A percentile compares a stretch with the other conserved stretches of the same genome.
phyloP scores from a whole-genome alignment of 2,329 filamentous ascomycete species.

The Tolypocladium capitatum region DNA sequence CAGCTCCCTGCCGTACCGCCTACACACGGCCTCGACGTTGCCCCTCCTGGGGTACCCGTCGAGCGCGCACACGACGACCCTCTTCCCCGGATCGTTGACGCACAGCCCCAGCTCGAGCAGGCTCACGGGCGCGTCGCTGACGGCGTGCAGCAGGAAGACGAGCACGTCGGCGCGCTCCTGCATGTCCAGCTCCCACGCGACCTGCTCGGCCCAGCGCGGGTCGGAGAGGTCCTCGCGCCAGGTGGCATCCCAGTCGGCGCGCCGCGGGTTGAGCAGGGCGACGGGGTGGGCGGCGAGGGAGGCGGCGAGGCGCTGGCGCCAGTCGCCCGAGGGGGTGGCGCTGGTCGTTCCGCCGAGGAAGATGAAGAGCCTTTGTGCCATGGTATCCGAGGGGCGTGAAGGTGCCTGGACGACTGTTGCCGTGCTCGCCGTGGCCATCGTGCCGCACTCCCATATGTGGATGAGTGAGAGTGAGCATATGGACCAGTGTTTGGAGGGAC shows the following conservation, averaged over 20 bases:
- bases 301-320: constrained; percentile 32
- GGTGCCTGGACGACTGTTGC: constrained; percentile 16
- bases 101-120: constrained; percentile 48
- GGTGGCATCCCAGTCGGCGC: constrained; percentile 40
- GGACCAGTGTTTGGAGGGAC: background rate
- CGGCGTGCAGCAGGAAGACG: constrained; percentile 41
- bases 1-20: constrained; percentile 29
- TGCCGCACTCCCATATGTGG: background rate
- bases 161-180: constrained; percentile 39
- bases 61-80: constrained; percentile 39
- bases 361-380: constrained; percentile 20
- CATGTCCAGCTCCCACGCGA: constrained; percentile 47
- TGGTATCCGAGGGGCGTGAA: constrained; percentile 2
- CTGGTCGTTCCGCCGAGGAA: constrained; percentile 49
- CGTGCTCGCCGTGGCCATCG: background rate
- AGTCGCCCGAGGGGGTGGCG: constrained; percentile 26
- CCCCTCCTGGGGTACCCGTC: constrained; percentile 42
- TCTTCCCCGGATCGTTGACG: constrained; percentile 19
- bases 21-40: constrained; percentile 46
- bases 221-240: constrained; percentile 37
- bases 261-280: constrained; percentile 44
- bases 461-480: background rate
- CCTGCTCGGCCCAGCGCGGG: constrained; percentile 36
- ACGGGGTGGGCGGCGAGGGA: constrained; percentile 30
- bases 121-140: constrained; percentile 40